Evolutionary conservation across 495 filamentous ascomycete genomes (phyloP), one percentile per base, ranked within the genome.

Genomic region (Daldinia childiae): DNA sequence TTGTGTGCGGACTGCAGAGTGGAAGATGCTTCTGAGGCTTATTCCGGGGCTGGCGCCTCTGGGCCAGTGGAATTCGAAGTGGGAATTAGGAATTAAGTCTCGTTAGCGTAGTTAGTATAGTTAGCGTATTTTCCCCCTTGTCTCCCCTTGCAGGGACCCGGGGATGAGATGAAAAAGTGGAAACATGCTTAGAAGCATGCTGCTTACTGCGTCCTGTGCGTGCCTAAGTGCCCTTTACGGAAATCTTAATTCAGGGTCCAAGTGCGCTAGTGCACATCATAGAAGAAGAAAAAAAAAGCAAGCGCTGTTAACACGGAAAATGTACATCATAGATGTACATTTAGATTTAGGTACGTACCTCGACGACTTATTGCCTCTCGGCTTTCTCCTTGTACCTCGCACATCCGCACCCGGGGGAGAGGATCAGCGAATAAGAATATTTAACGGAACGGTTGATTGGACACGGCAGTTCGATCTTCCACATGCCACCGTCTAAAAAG

Each of bases 241-340:
- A 38, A 64, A 58, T 60, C 36, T 30, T 41, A 50, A 64, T 64
- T 72, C 64, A 72, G 69, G 69, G 69, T 72, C 69, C 69, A 68
- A 68, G 45, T 48, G 30, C 64, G 24, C 52, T 59, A 67, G 64
- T 17, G 63, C 58, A 66, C 64, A 55, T 39, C 61, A 64, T 56
- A 50, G 50, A 24, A 48, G 19, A 48, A 36, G 19, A 48, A 9
- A 45, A 48, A 48, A 48, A 24, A 24, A 4, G 17, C 43, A 48
- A 24, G 43, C 43, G 43, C 43, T 24, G 6, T 48, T 24, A 48
- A 48, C 9, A 48, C 43, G 21, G 9, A 48, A 48, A 48, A 14
- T 24, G 43, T 48, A 48, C 43, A 48, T 21, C 9, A 8, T 11
- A 3, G 3, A 21, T 48, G 43, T 24, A 48, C 43, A 48, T 48